Conservation (phyloP, 257 asterid species). For the Nyctanthes arbortristis region DNA sequence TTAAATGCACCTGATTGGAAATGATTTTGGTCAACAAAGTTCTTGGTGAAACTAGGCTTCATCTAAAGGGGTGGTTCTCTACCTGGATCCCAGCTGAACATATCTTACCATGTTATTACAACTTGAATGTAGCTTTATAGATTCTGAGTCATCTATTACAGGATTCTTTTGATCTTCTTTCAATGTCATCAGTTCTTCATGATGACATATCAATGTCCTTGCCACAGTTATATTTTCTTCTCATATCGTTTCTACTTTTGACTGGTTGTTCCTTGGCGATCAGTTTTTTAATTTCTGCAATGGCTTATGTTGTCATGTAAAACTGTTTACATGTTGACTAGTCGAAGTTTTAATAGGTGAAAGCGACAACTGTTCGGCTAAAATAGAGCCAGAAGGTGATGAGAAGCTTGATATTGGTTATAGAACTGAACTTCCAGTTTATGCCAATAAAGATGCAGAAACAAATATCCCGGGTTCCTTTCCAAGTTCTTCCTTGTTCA, state of each 20-base stretch:
- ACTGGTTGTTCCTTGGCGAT: neutral
- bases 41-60: neutral
- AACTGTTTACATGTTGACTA: constrained; percentile 5
- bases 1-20: neutral
- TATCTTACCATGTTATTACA: neutral
- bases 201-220: neutral
- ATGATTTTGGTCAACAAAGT: neutral
- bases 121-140: neutral
- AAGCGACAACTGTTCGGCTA: constrained; percentile 11
- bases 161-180: constrained; percentile 7
- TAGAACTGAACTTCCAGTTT: constrained; percentile 24
- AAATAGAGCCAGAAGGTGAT: constrained; percentile 18
- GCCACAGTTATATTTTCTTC: neutral
- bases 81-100: neutral
- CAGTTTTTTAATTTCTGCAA: neutral
- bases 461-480: constrained; percentile 23
- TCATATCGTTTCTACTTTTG: neutral
- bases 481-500: constrained; percentile 35
- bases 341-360: constrained; percentile 29
- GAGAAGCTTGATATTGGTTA: constrained; percentile 24
- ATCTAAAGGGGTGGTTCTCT: neutral
- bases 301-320: neutral
- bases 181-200: neutral
- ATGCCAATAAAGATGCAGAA: constrained; percentile 25
- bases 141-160: neutral